Conservation (phyloP, 2,329 filamentous ascomycete genomes). For the Leptographium wingfieldii region DNA sequence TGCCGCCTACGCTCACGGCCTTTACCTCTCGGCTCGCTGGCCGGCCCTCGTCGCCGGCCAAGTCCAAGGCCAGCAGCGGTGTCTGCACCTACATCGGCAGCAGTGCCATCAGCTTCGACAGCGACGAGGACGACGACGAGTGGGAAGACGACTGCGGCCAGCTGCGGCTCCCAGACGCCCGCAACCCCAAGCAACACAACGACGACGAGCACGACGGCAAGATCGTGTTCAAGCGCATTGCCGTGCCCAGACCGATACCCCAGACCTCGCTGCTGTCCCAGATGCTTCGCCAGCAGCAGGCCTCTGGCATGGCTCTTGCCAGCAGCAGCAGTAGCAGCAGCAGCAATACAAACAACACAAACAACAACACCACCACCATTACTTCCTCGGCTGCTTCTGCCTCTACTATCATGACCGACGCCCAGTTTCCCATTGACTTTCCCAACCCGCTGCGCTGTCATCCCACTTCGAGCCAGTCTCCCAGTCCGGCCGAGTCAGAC, state of each 20-base stretch:
- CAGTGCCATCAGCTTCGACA: conserved; percentile 3
- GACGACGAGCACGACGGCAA: background rate
- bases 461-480: background rate
- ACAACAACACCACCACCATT: too few species aligned
- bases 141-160: background rate
- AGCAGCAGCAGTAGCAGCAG: background rate
- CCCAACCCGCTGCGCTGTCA: conserved; percentile 8
- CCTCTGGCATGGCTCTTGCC: background rate
- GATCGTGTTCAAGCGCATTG: background rate
- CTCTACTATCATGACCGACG: background rate
- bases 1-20: conserved; percentile 1
- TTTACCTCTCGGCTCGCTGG: conserved; percentile 4
- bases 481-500: background rate
- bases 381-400: background rate
- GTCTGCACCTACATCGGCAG: background rate
- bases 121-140: background rate
- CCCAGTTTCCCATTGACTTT: background rate
- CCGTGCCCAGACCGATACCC: background rate
- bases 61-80: background rate
- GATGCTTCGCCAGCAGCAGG: background rate
- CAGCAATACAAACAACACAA: background rate
- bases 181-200: background rate
- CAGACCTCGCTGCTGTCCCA: background rate
- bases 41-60: background rate
- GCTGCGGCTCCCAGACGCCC: background rate